Evolutionary conservation across 106 monocot genomes (phyloP).

Genomic region (Cymbidium sinense): DNA sequence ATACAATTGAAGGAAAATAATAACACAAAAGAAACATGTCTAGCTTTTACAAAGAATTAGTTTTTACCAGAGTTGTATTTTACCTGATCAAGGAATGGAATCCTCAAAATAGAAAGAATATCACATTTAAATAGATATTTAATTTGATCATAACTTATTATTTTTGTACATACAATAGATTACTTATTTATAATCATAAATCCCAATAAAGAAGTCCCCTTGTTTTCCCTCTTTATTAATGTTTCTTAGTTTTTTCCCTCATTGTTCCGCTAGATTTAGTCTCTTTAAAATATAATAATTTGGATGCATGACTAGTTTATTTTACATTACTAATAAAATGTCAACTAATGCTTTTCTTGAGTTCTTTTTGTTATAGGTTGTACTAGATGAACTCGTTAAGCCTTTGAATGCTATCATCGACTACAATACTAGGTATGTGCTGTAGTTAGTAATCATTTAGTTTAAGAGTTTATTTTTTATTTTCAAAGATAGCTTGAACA

Average conservation of each 20-base stretch:
- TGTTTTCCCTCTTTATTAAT: not conserved
- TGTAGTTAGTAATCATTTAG: not conserved
- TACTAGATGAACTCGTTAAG: conserved; percentile 11
- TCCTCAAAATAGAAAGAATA: no score
- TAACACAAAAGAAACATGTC: no score
- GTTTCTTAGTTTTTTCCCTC: not conserved
- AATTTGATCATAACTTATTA: no score
- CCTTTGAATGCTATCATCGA: conserved; percentile 4
- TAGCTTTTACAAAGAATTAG: no score
- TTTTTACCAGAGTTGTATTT: no score
- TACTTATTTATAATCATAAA: no score
- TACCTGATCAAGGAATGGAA: no score
- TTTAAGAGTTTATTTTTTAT: not conserved
- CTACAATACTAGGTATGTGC: conserved; percentile 4
- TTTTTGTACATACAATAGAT: no score
- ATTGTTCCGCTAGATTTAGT: not conserved
- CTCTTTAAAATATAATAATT: not conserved
- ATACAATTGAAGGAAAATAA: no score
- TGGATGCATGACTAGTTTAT: not conserved
- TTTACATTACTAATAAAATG: not conserved
- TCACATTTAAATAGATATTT: no score
- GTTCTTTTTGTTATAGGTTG: conserved; percentile 2
- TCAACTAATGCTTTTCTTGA: not conserved
- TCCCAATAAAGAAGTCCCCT: no score
- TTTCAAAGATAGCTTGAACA: not conserved